A percentile compares a stretch with the other conserved stretches of the same genome.
phyloP scores from a whole-genome alignment of 225 moss, liverwort and hornwort species.

The Straminergon stramineum region DNA sequence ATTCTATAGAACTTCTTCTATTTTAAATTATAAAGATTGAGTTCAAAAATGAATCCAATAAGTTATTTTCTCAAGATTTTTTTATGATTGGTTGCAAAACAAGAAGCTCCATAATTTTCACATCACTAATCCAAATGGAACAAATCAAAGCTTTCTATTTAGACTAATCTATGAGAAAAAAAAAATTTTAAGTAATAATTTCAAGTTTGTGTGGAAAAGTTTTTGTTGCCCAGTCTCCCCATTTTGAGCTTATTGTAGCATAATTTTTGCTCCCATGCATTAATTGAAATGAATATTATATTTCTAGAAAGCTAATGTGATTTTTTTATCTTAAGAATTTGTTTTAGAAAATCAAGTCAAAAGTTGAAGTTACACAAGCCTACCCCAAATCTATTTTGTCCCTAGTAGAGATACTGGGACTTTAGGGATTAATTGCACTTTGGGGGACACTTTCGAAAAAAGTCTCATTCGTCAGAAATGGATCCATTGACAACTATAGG shows the following conservation, averaged over 20 bases:
- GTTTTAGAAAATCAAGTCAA: not conserved
- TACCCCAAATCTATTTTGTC: not conserved
- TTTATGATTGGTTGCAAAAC: not conserved
- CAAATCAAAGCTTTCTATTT: not conserved
- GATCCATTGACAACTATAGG: rapidly evolving
- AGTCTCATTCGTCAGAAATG: not conserved
- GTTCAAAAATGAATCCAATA: not conserved
- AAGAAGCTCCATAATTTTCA: not conserved
- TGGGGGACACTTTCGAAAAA: not conserved
- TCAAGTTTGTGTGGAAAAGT: rapidly evolving
- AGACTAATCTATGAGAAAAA: not conserved
- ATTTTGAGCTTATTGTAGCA: not conserved
- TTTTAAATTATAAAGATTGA: not conserved
- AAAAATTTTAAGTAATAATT: not conserved
- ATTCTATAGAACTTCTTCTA: rapidly evolving
- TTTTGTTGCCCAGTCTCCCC: rapidly evolving
- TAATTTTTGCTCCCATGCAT: rapidly evolving
- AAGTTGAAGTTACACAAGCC: not conserved
- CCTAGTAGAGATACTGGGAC: rapidly evolving
- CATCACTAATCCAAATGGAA: not conserved
- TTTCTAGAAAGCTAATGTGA: rapidly evolving
- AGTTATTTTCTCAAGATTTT: not conserved
- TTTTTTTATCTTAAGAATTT: not conserved
- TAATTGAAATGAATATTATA: not conserved
- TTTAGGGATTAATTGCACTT: not conserved